Conservation (phyloP, 768 basidiomycete genomes). For the Trametes cubensis region DNA sequence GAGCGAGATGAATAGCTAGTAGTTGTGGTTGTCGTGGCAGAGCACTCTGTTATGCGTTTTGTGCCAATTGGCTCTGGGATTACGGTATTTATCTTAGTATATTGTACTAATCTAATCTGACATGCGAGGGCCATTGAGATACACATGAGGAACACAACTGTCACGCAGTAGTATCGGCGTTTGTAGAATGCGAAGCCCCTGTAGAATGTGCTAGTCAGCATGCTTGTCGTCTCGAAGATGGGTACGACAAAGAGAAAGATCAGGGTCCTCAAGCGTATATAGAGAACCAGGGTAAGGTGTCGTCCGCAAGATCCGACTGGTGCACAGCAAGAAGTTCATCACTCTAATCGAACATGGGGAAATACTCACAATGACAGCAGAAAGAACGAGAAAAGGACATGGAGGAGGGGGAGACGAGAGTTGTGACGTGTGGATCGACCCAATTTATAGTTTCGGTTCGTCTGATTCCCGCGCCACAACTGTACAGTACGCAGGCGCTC, state of each 20-base stretch:
- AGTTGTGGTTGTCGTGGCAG: no score
- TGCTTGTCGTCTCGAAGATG: not conserved
- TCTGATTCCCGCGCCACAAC: no score
- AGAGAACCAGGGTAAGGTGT: slow-evolving; percentile 33
- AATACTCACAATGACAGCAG: slow-evolving; percentile 13
- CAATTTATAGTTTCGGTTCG: no score
- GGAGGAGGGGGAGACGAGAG: not conserved
- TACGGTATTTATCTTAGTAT: not conserved
- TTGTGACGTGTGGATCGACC: no score
- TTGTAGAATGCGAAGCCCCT: not conserved
- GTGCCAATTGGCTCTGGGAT: no score
- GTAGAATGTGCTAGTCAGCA: not conserved
- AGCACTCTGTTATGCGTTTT: no score
- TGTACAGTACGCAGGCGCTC: no score
- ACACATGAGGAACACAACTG: no score
- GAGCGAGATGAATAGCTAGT: no score
- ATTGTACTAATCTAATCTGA: no score
- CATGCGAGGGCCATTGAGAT: no score
- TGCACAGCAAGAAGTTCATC: slow-evolving; percentile 37
- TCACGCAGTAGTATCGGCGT: no score
- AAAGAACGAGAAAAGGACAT: not conserved
- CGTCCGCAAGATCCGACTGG: slow-evolving; percentile 35
- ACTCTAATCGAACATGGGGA: not conserved
- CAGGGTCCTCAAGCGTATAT: slow-evolving; percentile 37
- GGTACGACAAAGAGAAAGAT: slow-evolving; percentile 8